Base-by-base conservation (phyloP, 176 grass and related monocot species). In the Typha latifolia region DNA sequence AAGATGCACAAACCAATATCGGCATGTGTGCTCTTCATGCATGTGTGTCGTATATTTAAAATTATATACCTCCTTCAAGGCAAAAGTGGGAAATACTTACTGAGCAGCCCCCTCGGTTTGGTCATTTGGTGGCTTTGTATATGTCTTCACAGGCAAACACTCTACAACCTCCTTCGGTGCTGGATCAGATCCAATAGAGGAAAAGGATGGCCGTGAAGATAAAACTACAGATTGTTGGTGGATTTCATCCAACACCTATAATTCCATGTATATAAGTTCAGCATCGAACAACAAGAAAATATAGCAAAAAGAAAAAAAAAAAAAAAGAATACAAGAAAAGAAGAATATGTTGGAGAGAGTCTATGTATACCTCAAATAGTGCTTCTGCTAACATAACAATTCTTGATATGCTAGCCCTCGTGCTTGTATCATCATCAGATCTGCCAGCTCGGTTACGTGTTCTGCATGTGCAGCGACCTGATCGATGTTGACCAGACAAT, bases 351-450 rank as follows among this genome's bases (percentile, higher is more conserved):
- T 52, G 4, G 34, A 15, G 47, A 13, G 64, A 63, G 16, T 51
- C 32, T 64, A 19, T 49, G 53, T 18, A 43, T 87, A 97, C 94
- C 94, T 97, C 89, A 61, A 97, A 97, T 64, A 93, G 83, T 62
- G 94, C 85, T 80, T 97, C 94, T 77, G 85, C 94, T 78, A 97
- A 73, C 83, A 97, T 88, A 64, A 97, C 85, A 76, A 97, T 97
- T 78, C 94, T 86, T 61, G 94, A 97, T 86, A 97, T 97, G 78
- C 92, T 91, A 56, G 85, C 75, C 47, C 89, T 85, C 29, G 89
- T 82, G 70, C 76, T 62, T 13, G 83, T 84, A 68, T 93, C 89
- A 82, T 97, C 89, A 78, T 87, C 89, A 82, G 88, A 72, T 85
- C 85, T 96, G 14, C 77, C 77, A 62, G 78, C 55, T 73, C 55